Base-by-base conservation (phyloP, 2,329 filamentous ascomycete genomes). In the Monilinia aucupariae region DNA sequence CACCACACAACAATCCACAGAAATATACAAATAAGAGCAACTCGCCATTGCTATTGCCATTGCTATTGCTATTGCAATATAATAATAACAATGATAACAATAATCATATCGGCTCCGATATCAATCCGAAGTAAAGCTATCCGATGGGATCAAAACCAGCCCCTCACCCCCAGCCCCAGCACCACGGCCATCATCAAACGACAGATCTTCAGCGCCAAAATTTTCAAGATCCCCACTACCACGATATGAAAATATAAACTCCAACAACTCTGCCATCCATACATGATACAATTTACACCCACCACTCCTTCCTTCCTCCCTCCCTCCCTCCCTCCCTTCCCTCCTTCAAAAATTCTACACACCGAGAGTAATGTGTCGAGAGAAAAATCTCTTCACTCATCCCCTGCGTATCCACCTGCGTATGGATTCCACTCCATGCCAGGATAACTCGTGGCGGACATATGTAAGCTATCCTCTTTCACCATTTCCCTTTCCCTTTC, bases 361-460 rank as follows among this genome's bases (percentile, higher is more conserved):
- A 30, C 10, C 34, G 12, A 0, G 12, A 32, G n/a, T 32, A 4
- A 5, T n/a, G 3, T 22, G 2, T 3, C 4, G 10, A 30, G 6
- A 30, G 6, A 30, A 30, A 45, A 45, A 10, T 22, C 22, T 32
- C 8, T 25, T 41, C 25, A 43, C n/a, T 34, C 20, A 30, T 43
- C 34, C 4, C 9, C 25, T 34, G 5, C 2, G 15, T 22, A 55
- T n/a, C 27, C 22, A 2, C 27, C n/a, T 20, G 20, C 41, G 34
- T 60, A 63, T 25, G 62, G 62, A 41, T 63, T 61, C 62, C 87
- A 90, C 73, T 89, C 86, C 75, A 88, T 85, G 0, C 87, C 87
- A 0, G 87, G 87, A 73, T 89, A 90, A 71, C 82, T 85, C 15
- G 85, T 86, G 8, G 85, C 86, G 54, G 78, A 81, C 87, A 90